A percentile compares a stretch with the other conserved stretches of the same genome.
These are phyloP conservation scores for Penicillium sp. DNA, from an alignment of 2,329 filamentous ascomycete genomes.

Conservation along the genomic window DNA sequence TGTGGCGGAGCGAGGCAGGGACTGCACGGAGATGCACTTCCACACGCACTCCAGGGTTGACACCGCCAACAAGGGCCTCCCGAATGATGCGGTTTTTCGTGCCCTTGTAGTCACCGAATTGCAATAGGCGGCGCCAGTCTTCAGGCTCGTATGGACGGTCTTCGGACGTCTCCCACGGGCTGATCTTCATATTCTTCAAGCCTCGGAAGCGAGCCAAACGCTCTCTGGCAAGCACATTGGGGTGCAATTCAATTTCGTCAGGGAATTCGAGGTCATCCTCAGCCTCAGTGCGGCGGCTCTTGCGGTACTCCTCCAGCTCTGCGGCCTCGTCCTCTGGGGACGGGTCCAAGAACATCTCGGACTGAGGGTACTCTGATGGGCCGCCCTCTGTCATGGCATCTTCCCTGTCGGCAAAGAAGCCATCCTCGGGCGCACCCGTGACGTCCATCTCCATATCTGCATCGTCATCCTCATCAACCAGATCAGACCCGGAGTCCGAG, in stretches of 20 bases:
- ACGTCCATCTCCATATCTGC: slow-evolving; percentile 55
- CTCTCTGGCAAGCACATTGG: slow-evolving; percentile 82
- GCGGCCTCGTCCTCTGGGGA: slow-evolving; percentile 80
- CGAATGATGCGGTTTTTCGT: slow-evolving; percentile 74
- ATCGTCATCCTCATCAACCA: slow-evolving; percentile 74
- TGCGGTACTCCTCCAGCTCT: slow-evolving; percentile 79
- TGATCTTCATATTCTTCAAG: slow-evolving; percentile 85
- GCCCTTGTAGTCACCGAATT: slow-evolving; percentile 85
- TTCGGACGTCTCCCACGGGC: slow-evolving; percentile 84
- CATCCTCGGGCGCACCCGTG: slow-evolving; percentile 75
- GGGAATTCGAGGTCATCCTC: slow-evolving; percentile 94
- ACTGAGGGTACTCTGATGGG: slow-evolving; percentile 88
- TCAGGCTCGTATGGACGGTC: slow-evolving; percentile 85
- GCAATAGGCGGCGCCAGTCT: slow-evolving; percentile 83
- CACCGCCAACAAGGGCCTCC: slow-evolving; percentile 86
- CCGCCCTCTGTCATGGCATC: slow-evolving; percentile 71
- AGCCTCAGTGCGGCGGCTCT: slow-evolving; percentile 74
- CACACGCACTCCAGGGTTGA: slow-evolving; percentile 80
- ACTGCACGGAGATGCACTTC: slow-evolving; percentile 70
- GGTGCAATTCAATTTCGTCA: slow-evolving; percentile 93
- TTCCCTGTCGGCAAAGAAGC: slow-evolving; percentile 59
- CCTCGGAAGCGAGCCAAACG: slow-evolving; percentile 84
- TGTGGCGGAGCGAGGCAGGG: slow-evolving; percentile 55
- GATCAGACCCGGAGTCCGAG: slow-evolving; percentile 82
- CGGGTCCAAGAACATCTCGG: slow-evolving; percentile 83